These are phyloP conservation scores for Aspergillus nidulans DNA, from an alignment of 495 filamentous ascomycete species.

Conservation along the genomic window DNA sequence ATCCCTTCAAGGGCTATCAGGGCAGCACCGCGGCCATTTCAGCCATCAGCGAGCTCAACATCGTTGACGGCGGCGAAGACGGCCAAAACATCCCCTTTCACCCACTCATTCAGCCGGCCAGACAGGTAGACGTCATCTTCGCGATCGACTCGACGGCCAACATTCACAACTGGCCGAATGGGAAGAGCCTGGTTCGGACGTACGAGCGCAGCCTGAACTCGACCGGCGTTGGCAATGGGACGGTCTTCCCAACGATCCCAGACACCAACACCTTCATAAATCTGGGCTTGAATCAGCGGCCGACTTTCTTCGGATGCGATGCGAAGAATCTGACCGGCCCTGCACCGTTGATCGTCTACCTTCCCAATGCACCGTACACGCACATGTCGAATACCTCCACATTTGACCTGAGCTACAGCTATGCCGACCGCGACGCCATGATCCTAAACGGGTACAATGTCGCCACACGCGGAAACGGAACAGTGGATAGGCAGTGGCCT, in stretches of 20 bases:
- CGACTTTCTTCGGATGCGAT: conserved; percentile 93
- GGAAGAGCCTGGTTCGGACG: conserved; percentile 74
- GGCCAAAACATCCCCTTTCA: conserved; percentile 83
- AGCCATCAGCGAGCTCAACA: conserved; percentile 44
- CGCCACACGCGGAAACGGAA: conserved; percentile 77
- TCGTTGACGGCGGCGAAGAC: conserved; percentile 87
- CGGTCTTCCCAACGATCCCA: conserved; percentile 77
- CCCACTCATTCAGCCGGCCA: conserved; percentile 75
- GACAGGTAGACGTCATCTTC: conserved; percentile 85
- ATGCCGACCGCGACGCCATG: conserved; percentile 63
- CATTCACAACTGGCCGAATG: conserved; percentile 74
- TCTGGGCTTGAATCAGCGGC: conserved; percentile 74
- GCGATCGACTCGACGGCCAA: conserved; percentile 86
- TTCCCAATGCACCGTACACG: conserved; percentile 84
- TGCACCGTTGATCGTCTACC: conserved; percentile 76
- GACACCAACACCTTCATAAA: conserved; percentile 85
- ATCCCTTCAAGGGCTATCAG: conserved; percentile 72
- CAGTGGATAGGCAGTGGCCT: conserved; percentile 66
- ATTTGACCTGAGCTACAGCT: conserved; percentile 57
- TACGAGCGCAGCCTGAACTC: conserved; percentile 62
- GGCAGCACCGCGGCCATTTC: not conserved
- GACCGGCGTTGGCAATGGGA: conserved; percentile 66
- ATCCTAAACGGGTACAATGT: conserved; percentile 81
- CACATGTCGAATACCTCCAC: conserved; percentile 70
- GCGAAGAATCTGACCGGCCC: conserved; percentile 48